These are phyloP conservation scores for Edaphochlamys debaryana DNA, from an alignment of 139 green algal species.

Conservation along the genomic window DNA sequence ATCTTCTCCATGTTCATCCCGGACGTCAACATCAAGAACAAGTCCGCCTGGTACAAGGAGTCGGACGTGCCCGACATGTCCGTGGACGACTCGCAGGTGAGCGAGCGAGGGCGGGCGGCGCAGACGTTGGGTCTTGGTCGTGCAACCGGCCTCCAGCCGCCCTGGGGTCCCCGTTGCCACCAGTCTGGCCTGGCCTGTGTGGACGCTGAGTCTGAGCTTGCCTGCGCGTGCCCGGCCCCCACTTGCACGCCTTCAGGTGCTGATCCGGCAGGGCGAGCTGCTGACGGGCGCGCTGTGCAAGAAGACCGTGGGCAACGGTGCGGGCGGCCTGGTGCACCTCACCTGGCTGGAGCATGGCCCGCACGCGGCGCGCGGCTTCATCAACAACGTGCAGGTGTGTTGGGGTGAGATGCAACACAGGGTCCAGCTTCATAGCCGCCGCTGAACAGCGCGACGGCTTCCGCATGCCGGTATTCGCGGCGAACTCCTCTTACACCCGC, in stretches of 20 bases:
- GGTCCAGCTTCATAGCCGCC: too few relatives aligned
- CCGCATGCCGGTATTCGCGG: too few relatives aligned
- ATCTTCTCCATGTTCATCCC: constrained; percentile 90
- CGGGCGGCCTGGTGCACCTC: constrained; percentile 92
- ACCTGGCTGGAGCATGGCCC: constrained; percentile 96
- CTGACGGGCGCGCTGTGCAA: constrained; percentile 96
- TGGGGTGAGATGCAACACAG: too few relatives aligned
- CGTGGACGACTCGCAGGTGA: constrained; percentile 85
- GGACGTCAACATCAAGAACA: constrained; percentile 85
- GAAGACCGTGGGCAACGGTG: constrained; percentile 89
- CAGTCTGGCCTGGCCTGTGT: too few relatives aligned
- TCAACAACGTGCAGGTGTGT: constrained; percentile 88
- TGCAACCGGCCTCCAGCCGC: too few relatives aligned
- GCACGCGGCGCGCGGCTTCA: constrained; percentile 78
- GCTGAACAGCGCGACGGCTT: too few relatives aligned
- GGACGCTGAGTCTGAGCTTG: too few relatives aligned
- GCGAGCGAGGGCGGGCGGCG: background rate
- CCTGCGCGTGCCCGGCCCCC: too few relatives aligned
- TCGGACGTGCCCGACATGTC: constrained; percentile 85
- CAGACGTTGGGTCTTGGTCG: too few relatives aligned
- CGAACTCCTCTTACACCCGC: too few relatives aligned
- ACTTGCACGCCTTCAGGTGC: too few relatives aligned
- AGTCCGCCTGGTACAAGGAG: constrained; percentile 88
- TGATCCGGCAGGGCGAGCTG: constrained; percentile 86
- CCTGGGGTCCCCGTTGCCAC: too few relatives aligned